Base-by-base conservation (phyloP, 179 eudicot species). In the Pouteria campechiana region DNA sequence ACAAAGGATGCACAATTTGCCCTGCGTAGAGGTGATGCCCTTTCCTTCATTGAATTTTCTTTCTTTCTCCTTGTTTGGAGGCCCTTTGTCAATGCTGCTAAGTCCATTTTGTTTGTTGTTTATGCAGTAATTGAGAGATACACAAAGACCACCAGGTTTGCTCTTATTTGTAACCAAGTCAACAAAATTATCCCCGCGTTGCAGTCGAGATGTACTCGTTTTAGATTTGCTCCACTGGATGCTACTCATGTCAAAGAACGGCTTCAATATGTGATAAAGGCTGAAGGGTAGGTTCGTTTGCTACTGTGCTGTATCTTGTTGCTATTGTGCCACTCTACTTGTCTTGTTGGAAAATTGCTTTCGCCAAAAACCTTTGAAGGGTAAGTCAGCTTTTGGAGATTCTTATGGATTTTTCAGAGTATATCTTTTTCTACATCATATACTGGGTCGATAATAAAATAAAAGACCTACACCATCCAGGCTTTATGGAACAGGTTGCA, bases 1-100 rank as follows among this genome's bases (percentile, higher is more conserved):
- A 90, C 98, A 36, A 90, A 90, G 74, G 98, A 90, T 86, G 98
- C 98, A 40, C 98, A 90, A 52, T 90, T 90, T 65, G 98, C 98
- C 44, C 64, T 90, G 22, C 95, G 98, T 50, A 79, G 96, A 68
- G 98, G 98, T 84, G 53, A 51, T 35, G 20, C 9, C 11, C 24
- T 52, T 15, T 22, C 16, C 1, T 50, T 25, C 31, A n/a, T 48
- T 24, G 5, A 33, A 35, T 12, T 13, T 22, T 16, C 11, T 4
- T 25, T 12, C 20, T 12, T 10, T 21, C 12, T 18, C 22, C 13
- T 24, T 17, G 27, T 16, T 15, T 25, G 7, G 17, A 16, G 5
- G 16, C 4, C 25, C 17, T 13, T 17, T 24, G 17, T 24, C 51
- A 25, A 58, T 7, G 14, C 20, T 28, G 7, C 0, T 0, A 37